Base-by-base conservation (phyloP, 192 early-diverging fungal genomes). In the Podila horticola region DNA sequence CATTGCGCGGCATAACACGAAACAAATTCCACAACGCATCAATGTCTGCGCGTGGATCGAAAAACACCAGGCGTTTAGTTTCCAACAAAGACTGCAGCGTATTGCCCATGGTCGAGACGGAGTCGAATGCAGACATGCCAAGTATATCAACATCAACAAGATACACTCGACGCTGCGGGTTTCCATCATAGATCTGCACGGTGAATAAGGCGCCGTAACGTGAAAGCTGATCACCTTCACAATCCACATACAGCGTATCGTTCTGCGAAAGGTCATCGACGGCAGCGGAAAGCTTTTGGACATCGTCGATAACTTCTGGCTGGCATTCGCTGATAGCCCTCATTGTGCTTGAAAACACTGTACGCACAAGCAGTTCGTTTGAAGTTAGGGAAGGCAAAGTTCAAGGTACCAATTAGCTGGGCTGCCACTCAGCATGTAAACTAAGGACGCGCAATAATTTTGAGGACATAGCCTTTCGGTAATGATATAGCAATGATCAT, bases 1-100 rank as follows among this genome's bases (percentile, higher is more conserved):
- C 66, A 59, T 68, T 68, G 34, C 19, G 10, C 26, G 66, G 66
- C 55, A 68, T 58, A 58, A 68, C 66, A n/a, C 58, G 66, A 68
- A 68, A 68, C 66, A 58, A 59, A 28, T 68, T 68, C 66, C 66
- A 68, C 31, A 66, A n/a, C 19, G 65, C 49, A 36, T 66, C 65
- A 52, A 66, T 22, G 51, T 66, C 65, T 34, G 28, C 49, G 29
- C 65, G 65, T 57, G 65, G 65, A 57, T 66, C 65, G 51, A 66
- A 66, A 34, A 68, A 24, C 55, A 58, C 66, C 19, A 68, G 17
- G 8, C 66, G 66, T 28, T 68, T 68, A 12, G 66, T 36, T 41
- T 66, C 64, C 49, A 66, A 30, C 64, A 66, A 66, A 66, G 45
- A 52, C 64, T 30, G 48, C 31, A 66, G 24, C 28, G 49, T 66